phyloP scores from a whole-genome alignment of 192 early-diverging fungal species.

The Coemansia sp. region DNA sequence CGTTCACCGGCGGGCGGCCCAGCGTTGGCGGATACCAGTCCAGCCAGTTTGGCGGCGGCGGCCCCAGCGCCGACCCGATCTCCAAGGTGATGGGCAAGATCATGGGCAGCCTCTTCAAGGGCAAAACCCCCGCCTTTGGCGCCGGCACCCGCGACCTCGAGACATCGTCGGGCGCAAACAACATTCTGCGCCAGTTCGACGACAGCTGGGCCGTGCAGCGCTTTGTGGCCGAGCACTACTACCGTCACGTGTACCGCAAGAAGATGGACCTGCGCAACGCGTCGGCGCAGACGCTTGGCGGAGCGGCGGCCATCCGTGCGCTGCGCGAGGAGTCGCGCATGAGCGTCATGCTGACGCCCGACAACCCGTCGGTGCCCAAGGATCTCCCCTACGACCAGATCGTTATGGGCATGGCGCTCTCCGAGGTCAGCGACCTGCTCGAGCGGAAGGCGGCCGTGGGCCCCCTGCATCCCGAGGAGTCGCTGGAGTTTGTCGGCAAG shows the following conservation, averaged over 20 bases:
- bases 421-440: conserved; percentile 38
- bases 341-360: conserved; percentile 18
- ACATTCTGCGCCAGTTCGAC: conserved; percentile 37
- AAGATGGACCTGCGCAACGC: conserved; percentile 36
- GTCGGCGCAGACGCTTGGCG: conserved; percentile 35
- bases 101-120: conserved; percentile 45
- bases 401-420: conserved; percentile 41
- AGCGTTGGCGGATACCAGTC: conserved; percentile 6
- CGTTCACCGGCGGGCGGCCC: conserved; percentile 10
- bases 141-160: conserved; percentile 39
- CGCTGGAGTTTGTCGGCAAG: conserved; percentile 34
- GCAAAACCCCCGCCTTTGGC: background rate
- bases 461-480: conserved; percentile 34
- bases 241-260: conserved; percentile 43
- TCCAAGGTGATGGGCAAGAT: conserved; percentile 43
- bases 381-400: conserved; percentile 42
- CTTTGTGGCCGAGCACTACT: conserved; percentile 45
- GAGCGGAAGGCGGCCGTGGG: conserved; percentile 24
- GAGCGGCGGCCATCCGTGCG: conserved; percentile 42
- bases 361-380: conserved; percentile 17
- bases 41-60: conserved; percentile 13
- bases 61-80: conserved; percentile 27
- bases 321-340: conserved; percentile 31
- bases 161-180: conserved; percentile 7
- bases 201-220: conserved; percentile 36